Evolutionary conservation across 1,139 yeast genomes (phyloP), one percentile per base, ranked within the genome.

Genomic region (Suhomyces wounanorum): DNA sequence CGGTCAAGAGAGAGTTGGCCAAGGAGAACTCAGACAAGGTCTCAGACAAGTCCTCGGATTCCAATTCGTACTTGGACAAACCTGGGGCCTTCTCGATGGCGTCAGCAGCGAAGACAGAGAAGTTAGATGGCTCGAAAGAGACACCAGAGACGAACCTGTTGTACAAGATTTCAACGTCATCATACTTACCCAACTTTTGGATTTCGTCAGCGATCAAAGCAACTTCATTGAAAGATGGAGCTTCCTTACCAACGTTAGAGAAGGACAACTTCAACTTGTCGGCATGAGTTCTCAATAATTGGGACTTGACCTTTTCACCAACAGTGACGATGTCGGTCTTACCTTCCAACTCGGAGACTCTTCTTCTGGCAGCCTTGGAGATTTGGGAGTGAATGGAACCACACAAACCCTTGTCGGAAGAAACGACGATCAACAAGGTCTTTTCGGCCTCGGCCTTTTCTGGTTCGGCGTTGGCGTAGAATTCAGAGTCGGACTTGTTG

Each of bases 401-500:
- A 83, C 99, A 94, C 67, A 94, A 84, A 68, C 99, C 99, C 81
- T 94, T 94, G 79, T 94, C 99, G 52, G 98, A 91, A 48, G 98
- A 88, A 59, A 90, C 84, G 55, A 92, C 97, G 65, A 94, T 79
- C 63, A 90, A 73, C 67, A 94, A 83, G 64, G 87, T 84, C 66
- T 82, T 85, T 55, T 79, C 80, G 48, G 74, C 73, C 61, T 78
- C 82, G 46, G 67, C 65, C 60, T 74, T 78, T 56, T 80, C 79
- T 56, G 96, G 88, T 76, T 90, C 96, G 56, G 97, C 87, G 69
- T 87, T 84, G 63, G 81, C 77, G 75, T 79, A 89, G 65, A 94
- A 89, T 69, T 88, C 92, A 59, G 80, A 64, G 69, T 90, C 96
- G 55, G 94, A 83, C 65, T 81, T 80, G 70, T 88, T 87, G 81